Conservation (phyloP, 345 rosid species). For the Aquilaria yunnanensis region DNA sequence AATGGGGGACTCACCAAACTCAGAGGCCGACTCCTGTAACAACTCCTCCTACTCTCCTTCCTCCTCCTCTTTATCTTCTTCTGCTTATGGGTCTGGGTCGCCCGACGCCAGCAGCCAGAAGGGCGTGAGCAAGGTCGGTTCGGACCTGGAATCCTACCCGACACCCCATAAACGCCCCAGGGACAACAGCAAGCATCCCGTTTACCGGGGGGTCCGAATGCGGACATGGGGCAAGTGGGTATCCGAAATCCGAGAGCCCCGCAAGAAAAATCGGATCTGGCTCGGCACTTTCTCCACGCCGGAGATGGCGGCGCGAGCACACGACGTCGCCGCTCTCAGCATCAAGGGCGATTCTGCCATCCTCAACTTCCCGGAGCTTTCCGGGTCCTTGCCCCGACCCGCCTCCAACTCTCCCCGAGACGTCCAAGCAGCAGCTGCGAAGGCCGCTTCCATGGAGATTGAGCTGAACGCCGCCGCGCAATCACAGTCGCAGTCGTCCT, state of each 20-base stretch:
- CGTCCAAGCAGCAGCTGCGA: conserved; percentile 85
- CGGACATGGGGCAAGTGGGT: conserved; percentile 98
- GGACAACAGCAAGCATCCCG: conserved; percentile 40
- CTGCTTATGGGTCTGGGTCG: conserved; percentile 13
- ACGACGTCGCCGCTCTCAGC: conserved; percentile 90
- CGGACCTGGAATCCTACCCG: neutral
- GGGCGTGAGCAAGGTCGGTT: neutral
- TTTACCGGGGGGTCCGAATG: conserved; percentile 85
- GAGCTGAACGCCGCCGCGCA: neutral
- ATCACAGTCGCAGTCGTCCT: conserved; percentile 16
- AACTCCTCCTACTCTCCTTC: conserved; percentile 11
- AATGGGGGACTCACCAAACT: too few species aligned
- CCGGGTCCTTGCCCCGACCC: conserved; percentile 70
- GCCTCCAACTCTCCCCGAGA: conserved; percentile 69
- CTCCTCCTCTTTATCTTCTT: neutral
- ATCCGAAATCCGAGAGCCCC: conserved; percentile 94
- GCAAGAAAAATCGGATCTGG: conserved; percentile 96
- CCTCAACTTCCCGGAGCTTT: conserved; percentile 81
- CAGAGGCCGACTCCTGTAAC: neutral
- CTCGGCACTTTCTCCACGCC: conserved; percentile 88
- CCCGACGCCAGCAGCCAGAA: neutral
- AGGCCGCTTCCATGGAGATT: conserved; percentile 73
- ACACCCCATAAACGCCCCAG: neutral
- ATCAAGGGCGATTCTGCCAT: conserved; percentile 81
- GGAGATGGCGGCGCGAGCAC: conserved; percentile 98